Percentiles rank a stretch among this genome's conserved stretches.
phyloP scores from a whole-genome alignment of 2,329 filamentous ascomycete genomes.

The Cladosporium sp. region DNA sequence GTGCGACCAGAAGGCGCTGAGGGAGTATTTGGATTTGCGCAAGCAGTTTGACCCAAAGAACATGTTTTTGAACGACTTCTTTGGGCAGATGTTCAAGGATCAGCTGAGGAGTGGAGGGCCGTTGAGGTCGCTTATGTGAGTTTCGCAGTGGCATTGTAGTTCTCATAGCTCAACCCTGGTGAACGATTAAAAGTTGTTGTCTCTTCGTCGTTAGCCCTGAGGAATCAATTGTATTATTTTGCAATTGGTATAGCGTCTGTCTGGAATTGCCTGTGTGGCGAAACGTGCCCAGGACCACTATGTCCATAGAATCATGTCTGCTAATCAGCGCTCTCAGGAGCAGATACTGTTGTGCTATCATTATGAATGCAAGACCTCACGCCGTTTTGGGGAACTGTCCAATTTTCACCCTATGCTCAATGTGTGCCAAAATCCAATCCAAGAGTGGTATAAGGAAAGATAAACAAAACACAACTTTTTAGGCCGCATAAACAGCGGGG shows the following conservation, averaged over 20 bases:
- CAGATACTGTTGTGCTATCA: too few relatives aligned
- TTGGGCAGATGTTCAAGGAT: slow-evolving; percentile 1
- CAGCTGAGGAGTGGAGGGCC: neutral
- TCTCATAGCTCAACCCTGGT: too few relatives aligned
- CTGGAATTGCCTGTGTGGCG: too few relatives aligned
- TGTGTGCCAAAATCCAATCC: too few relatives aligned
- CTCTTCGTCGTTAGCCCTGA: neutral
- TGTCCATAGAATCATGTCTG: too few relatives aligned
- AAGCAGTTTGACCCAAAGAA: slow-evolving; percentile 11
- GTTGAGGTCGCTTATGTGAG: neutral
- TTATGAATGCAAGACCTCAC: too few relatives aligned
- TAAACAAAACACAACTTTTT: neutral
- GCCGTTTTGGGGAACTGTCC: too few relatives aligned
- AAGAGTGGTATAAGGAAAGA: neutral
- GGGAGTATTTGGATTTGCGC: slow-evolving; percentile 3
- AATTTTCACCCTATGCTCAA: too few relatives aligned
- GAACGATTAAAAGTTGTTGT: neutral
- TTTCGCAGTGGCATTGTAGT: neutral
- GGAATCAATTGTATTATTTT: neutral
- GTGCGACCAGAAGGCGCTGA: slow-evolving; percentile 9
- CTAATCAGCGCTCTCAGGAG: too few relatives aligned
- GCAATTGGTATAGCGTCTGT: neutral
- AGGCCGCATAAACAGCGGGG: neutral
- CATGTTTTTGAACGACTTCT: slow-evolving; percentile 13
- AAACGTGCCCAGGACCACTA: too few relatives aligned